Base-by-base conservation (phyloP, 441 rosid species). In the Breynia disticha region DNA sequence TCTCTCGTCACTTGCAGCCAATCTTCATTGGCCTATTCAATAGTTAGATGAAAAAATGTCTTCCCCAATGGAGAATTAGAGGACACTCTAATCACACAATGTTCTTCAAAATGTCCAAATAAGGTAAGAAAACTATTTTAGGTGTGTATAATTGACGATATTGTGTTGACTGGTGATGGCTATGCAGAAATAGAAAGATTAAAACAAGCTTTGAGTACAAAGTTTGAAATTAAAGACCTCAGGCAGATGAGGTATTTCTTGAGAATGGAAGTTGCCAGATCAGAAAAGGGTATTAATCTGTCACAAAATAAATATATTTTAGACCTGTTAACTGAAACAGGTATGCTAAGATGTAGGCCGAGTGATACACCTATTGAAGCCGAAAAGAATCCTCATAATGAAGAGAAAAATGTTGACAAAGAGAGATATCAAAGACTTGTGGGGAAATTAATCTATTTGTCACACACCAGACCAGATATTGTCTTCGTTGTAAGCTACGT, bases 1-100 rank as follows among this genome's bases (percentile, higher is more conserved):
- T n/a, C n/a, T n/a, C n/a, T n/a, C n/a, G n/a, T n/a, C n/a, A n/a
- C n/a, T n/a, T n/a, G n/a, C n/a, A n/a, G n/a, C n/a, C n/a, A n/a
- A n/a, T n/a, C n/a, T n/a, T n/a, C n/a, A n/a, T n/a, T n/a, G n/a
- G n/a, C n/a, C n/a, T n/a, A n/a, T n/a, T n/a, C n/a, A n/a, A n/a
- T n/a, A n/a, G n/a, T n/a, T n/a, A n/a, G n/a, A n/a, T n/a, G n/a
- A n/a, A n/a, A n/a, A n/a, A n/a, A n/a, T n/a, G n/a, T n/a, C n/a
- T n/a, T n/a, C n/a, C n/a, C n/a, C n/a, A 8, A 21, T 16, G 41
- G n/a, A 15, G 60, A n/a, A 1, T 8, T 20, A n/a, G 43, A 1
- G 1, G 16, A 46, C 63, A 59, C 41, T 4, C 43, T 2, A 24
- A 59, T 5, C 55, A 59, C 2, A 49, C 56, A 4, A 16, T 50